Percentiles rank a stretch among this genome's conserved stretches.
phyloP scores from a whole-genome alignment of 2,329 filamentous ascomycete genomes.

The Fusarium sp. region DNA sequence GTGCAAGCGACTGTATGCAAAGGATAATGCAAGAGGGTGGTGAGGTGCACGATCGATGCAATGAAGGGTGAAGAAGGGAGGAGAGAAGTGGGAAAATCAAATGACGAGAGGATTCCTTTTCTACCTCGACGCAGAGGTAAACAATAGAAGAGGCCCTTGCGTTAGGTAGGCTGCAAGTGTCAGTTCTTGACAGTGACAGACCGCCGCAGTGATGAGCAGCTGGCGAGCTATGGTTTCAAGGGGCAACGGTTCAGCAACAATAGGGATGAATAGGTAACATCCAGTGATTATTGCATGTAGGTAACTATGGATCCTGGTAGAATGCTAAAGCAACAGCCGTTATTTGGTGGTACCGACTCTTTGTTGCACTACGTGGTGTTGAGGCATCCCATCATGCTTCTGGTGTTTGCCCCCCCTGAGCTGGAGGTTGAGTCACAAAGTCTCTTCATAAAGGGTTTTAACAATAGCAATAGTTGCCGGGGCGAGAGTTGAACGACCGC shows the following conservation, averaged over 20 bases:
- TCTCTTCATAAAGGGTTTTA: neutral
- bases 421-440: neutral
- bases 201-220: constrained; percentile 21
- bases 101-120: constrained; percentile 21
- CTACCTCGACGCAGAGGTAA: constrained; percentile 15
- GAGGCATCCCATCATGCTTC: constrained; percentile 15
- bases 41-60: constrained; percentile 18
- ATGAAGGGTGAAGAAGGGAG: constrained; percentile 11
- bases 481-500: no score
- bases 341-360: constrained; percentile 21
- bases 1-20: neutral
- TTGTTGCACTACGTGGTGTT: constrained; percentile 32
- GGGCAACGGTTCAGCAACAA: constrained; percentile 28
- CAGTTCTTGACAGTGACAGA: constrained; percentile 1
- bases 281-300: neutral
- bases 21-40: constrained; percentile 17
- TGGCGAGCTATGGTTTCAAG: constrained; percentile 21
- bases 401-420: constrained; percentile 30
- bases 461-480: neutral
- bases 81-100: neutral
- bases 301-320: neutral
- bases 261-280: constrained; percentile 3
- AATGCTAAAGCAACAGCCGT: constrained; percentile 21
- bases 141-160: constrained; percentile 16
- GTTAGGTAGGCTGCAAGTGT: neutral